Base-by-base conservation (phyloP, 225 moss, liverwort and hornwort species). In the Bryoerythrophyllum caledonicum region DNA sequence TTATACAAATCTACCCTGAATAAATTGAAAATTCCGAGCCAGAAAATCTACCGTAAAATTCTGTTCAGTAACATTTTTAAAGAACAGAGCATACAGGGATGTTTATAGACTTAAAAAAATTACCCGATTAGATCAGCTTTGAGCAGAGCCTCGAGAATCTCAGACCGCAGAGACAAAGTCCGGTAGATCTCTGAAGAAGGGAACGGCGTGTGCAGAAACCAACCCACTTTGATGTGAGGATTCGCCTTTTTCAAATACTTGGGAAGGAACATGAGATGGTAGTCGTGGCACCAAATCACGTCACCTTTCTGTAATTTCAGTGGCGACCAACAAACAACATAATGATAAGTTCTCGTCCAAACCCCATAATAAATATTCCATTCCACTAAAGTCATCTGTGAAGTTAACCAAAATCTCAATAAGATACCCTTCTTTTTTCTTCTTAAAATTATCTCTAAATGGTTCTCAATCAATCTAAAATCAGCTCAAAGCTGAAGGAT, bases 251-350 rank as follows among this genome's bases (percentile, higher is more conserved):
- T 95, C 79, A 95, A 75, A 25, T 75, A 91, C 85, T 93, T 90
- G 8, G 95, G 95, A 55, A 95, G 87, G 73, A 88, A 95, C 95
- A 95, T 93, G 52, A 95, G 90, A 77, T 95, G 95, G 70, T 93
- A 95, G 60, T 95, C 95, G 52, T 95, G 95, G 77, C 95, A 95
- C 95, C 95, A 95, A 23, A 95, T 93, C 16, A 92, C 90, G 70
- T 95, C 95, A 43, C 95, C 95, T 40, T 90, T 91, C 79, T 95
- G 80, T 49, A 49, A 17, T 68, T 44, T 30, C 3, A 40, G 21
- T 16, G 68, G 34, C 78, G 62, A 72, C 54, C 16, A 61, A 53
- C 43, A 72, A 37, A n/a, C n/a, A 25, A 69, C 9, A 52, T 6
- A 7, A 53, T 63, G 73, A 77, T 35, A 35, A 68, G 15, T 56